Base-by-base conservation (phyloP, 805 yeast genomes). In the Cyberlindnera mississippiensis region DNA sequence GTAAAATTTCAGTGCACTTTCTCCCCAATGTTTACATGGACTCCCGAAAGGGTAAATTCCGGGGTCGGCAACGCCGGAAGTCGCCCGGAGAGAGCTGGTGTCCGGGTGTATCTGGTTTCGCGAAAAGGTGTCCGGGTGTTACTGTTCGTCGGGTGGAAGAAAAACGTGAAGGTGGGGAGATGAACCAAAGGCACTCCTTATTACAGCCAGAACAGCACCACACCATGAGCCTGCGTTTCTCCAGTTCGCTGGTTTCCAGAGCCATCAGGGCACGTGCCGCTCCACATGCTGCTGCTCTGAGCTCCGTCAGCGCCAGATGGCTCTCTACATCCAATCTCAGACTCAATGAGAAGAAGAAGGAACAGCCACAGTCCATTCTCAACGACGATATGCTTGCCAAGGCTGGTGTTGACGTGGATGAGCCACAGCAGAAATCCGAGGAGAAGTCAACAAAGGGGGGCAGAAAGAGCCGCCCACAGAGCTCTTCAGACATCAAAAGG, bases 371-470 rank as follows among this genome's bases (percentile, higher is more conserved):
- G 49, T 74, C 85, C 15, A 75, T 89, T 51, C 69, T 90, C 48
- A 80, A 83, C 37, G 96, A 90, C 48, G 96, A 89, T 57, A 56
- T 89, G 56, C 72, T 90, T 44, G 82, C 84, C 26, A 78, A 80
- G 55, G 96, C 96, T 11, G 96, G 96, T 29, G 78, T 89, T 42
- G 91, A 87, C 42, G 61, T 69, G 4, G 76, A 75, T 26, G 66
- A 37, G 36, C 31, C 41, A 16, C 24, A 20, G 24, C 24, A 20
- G 24, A 20, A 56, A 50, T 19, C 35, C 11, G 35, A 33, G 28
- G 27, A 12, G 6, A 33, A 19, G 16, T 20, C 35, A n/a, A 20
- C 24, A 6, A 12, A 28, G 17, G 41, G 41, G 16, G 27, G 35
- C 24, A 49, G 44, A 38, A 61, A 64, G 57, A 62, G 68, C 63